Conservation (phyloP, 1,284 basidiomycete genomes). For the Cutaneotrichosporon arboriforme region DNA sequence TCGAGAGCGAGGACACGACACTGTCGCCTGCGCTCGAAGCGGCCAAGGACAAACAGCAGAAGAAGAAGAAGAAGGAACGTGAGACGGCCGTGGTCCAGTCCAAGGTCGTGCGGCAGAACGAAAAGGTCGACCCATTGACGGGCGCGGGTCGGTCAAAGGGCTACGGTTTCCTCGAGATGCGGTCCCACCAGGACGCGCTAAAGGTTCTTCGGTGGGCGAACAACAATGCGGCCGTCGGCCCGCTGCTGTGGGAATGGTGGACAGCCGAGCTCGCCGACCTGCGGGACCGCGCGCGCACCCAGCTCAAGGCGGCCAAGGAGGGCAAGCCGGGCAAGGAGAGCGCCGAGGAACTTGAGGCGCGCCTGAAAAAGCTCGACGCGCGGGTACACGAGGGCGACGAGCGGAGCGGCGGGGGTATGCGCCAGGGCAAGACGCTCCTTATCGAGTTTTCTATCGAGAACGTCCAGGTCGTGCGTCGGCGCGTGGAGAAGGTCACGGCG, state of each 20-base stretch:
- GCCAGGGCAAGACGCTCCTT: conserved; percentile 62
- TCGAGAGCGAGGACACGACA: conserved; percentile 60
- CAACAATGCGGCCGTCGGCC: conserved; percentile 66
- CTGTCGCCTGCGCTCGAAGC: conserved; percentile 46
- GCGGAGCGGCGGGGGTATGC: conserved; percentile 40
- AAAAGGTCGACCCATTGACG: conserved; percentile 79
- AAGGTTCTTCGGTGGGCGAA: conserved; percentile 91
- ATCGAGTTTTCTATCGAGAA: conserved; percentile 94
- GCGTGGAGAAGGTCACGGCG: conserved; percentile 41
- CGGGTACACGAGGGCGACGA: conserved; percentile 40
- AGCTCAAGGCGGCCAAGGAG: conserved; percentile 17
- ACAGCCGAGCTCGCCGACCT: conserved; percentile 69
- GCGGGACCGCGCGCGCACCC: conserved; percentile 56
- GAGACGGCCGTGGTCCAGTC: conserved; percentile 65
- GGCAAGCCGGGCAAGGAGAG: conserved; percentile 31
- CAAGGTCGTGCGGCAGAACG: conserved; percentile 75
- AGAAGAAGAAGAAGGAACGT: conserved; percentile 51
- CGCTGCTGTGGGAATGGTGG: conserved; percentile 74
- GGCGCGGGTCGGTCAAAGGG: conserved; percentile 83
- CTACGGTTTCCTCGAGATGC: conserved; percentile 93
- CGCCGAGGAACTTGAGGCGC: conserved; percentile 43
- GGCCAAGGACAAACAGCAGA: conserved; percentile 35
- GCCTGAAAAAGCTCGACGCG: conserved; percentile 49
- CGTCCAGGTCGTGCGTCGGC: conserved; percentile 55
- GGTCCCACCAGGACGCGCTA: conserved; percentile 78